Conservation (phyloP, 2,329 filamentous ascomycete genomes). For the Alternaria solani region DNA sequence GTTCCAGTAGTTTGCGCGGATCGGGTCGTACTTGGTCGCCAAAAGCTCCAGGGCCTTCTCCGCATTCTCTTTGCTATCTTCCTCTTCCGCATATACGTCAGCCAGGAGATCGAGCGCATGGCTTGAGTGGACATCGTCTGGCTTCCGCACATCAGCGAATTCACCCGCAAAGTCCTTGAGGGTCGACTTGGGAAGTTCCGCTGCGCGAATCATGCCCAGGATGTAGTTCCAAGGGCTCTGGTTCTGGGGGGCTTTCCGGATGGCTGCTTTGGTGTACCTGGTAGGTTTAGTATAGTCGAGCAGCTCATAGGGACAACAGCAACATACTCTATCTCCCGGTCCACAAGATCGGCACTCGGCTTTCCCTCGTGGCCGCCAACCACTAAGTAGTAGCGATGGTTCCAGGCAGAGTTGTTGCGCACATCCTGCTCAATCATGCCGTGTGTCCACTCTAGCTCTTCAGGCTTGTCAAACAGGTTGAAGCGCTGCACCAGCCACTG, state of each 20-base stretch:
- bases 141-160: conserved; percentile 61
- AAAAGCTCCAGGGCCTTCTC: conserved; percentile 75
- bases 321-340: conserved; percentile 75
- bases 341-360: conserved; percentile 64
- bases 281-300: conserved; percentile 28
- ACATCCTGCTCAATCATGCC: conserved; percentile 79
- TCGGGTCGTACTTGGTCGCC: conserved; percentile 86
- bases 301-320: background rate
- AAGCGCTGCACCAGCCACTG: conserved; percentile 77
- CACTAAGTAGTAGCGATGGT: conserved; percentile 93
- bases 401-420: conserved; percentile 97
- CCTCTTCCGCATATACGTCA: conserved; percentile 66
- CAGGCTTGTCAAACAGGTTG: conserved; percentile 60
- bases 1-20: conserved; percentile 92
- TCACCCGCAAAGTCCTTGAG: conserved; percentile 63
- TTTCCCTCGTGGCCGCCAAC: conserved; percentile 66
- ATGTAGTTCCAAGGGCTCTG: conserved; percentile 95
- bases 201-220: conserved; percentile 75
- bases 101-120: conserved; percentile 75
- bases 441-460: conserved; percentile 75
- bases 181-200: conserved; percentile 59
- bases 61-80: conserved; percentile 68
- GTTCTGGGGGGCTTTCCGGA: conserved; percentile 86
- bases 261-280: conserved; percentile 71
- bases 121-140: conserved; percentile 65